These are phyloP conservation scores for Pyrenopolyporus hunteri DNA, from an alignment of 495 filamentous ascomycete genomes.

Conservation along the genomic window DNA sequence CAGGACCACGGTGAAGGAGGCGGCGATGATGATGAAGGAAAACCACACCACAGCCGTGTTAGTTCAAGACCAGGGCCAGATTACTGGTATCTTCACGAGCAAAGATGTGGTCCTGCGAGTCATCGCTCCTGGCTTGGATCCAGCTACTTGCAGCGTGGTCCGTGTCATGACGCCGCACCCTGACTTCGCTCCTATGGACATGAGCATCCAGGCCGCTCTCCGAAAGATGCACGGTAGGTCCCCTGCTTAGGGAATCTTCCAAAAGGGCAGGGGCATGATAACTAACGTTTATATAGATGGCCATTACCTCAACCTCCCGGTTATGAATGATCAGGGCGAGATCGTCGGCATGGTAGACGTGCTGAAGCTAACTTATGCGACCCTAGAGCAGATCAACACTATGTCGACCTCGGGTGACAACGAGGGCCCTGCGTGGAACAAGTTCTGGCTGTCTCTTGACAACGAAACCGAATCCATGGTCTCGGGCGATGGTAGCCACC, in stretches of 20 bases:
- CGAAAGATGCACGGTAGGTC: conserved; percentile 96
- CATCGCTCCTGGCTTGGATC: conserved; percentile 95
- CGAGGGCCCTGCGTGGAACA: conserved; percentile 98
- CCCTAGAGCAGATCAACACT: conserved; percentile 86
- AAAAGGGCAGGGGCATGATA: neutral
- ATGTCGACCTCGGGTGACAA: conserved; percentile 73
- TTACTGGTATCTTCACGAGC: conserved; percentile 99
- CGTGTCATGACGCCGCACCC: conserved; percentile 99
- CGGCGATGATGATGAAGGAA: conserved; percentile 94
- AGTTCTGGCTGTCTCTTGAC: conserved; percentile 98
- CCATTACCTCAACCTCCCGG: conserved; percentile 95
- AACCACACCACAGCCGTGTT: conserved; percentile 96
- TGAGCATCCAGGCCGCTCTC: conserved; percentile 97
- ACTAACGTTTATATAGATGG: conserved; percentile 67
- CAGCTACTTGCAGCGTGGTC: conserved; percentile 93
- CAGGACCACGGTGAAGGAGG: conserved; percentile 93
- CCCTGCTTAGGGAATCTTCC: neutral
- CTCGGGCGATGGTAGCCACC: conserved; percentile 81
- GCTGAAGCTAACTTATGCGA: conserved; percentile 96
- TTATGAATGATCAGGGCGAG: conserved; percentile 96
- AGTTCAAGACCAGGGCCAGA: conserved; percentile 94
- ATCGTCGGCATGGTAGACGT: conserved; percentile 99
- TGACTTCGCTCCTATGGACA: conserved; percentile 97
- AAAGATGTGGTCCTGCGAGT: conserved; percentile 98
- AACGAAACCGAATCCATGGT: conserved; percentile 96